phyloP scores from a whole-genome alignment of 805 yeast species.

The Cyberlindnera veronae region DNA sequence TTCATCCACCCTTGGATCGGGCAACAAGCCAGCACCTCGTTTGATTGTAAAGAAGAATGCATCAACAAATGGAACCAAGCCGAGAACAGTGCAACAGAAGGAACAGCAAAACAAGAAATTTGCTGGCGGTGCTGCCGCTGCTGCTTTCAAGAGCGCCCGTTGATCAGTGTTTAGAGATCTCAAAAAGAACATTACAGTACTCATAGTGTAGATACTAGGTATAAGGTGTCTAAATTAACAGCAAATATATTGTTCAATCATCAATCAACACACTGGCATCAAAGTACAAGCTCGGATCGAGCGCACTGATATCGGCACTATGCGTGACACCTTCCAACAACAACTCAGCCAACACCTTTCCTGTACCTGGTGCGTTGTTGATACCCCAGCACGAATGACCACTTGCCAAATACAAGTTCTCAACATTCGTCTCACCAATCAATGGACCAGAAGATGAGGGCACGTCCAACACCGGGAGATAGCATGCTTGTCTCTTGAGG shows the following conservation, averaged over 20 bases:
- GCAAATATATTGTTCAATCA: slow-evolving; percentile 7
- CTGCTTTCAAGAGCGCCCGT: slow-evolving; percentile 26
- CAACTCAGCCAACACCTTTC: slow-evolving; percentile 86
- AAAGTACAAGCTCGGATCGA: slow-evolving; percentile 85
- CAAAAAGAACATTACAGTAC: too few relatives aligned
- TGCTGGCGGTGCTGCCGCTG: slow-evolving; percentile 35
- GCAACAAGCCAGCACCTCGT: background rate
- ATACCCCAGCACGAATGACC: slow-evolving; percentile 99
- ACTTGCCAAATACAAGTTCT: slow-evolving; percentile 71
- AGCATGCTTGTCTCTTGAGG: slow-evolving; percentile 87
- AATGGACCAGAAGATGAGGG: slow-evolving; percentile 92
- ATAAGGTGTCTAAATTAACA: too few relatives aligned
- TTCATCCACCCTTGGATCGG: background rate
- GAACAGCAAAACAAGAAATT: slow-evolving; percentile 25
- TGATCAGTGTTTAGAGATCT: too few relatives aligned
- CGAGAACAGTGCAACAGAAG: slow-evolving; percentile 15
- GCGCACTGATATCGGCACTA: slow-evolving; percentile 74
- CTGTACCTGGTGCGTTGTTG: slow-evolving; percentile 96
- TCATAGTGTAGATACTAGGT: too few relatives aligned
- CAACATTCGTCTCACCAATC: slow-evolving; percentile 89
- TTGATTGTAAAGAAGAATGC: slow-evolving; percentile 6
- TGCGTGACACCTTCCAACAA: slow-evolving; percentile 76
- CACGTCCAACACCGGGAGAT: slow-evolving; percentile 89
- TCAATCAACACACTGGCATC: slow-evolving; percentile 52
- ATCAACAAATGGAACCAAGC: slow-evolving; percentile 11